phyloP scores from a whole-genome alignment of 139 green algal genomes.

The Yamagishiella unicocca region DNA sequence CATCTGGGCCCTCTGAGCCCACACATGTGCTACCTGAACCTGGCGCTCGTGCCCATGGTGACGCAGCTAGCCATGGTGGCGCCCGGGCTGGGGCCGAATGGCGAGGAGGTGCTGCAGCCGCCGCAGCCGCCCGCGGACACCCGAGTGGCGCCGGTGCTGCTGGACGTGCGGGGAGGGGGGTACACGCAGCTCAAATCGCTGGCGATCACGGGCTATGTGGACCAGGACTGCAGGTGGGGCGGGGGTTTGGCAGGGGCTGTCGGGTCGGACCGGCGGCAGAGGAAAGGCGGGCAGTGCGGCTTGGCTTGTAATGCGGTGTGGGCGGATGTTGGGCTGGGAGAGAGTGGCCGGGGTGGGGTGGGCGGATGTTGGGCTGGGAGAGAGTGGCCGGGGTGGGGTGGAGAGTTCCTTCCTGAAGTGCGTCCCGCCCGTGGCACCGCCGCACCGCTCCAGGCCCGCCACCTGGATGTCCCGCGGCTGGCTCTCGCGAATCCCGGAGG shows the following conservation, averaged over 20 bases:
- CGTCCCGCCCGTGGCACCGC: no score
- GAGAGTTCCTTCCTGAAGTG: not conserved
- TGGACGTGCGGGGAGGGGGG: slow-evolving; percentile 39
- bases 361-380: not conserved
- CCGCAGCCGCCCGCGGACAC: slow-evolving; percentile 11
- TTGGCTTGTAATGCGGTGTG: no score
- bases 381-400: not conserved
- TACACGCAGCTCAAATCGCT: slow-evolving; percentile 48
- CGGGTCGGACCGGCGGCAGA: not conserved
- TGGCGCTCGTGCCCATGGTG: slow-evolving; percentile 47
- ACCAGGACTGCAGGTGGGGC: slow-evolving; percentile 41
- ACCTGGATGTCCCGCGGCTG: slow-evolving; percentile 41
- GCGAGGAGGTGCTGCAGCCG: not conserved
- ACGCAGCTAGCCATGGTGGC: slow-evolving; percentile 27
- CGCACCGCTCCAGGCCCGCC: not conserved
- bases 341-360: not conserved
- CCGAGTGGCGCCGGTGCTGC: slow-evolving; percentile 34
- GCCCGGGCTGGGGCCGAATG: not conserved
- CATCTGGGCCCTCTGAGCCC: slow-evolving; percentile 33
- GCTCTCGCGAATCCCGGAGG: slow-evolving; percentile 8
- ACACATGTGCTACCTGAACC: slow-evolving; percentile 47
- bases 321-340: not conserved
- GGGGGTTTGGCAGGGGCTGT: not conserved
- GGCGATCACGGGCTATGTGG: slow-evolving; percentile 34
- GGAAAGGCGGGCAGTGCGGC: not conserved